phyloP scores from a whole-genome alignment of 306 rosid species.

The Crataegus laevigata region DNA sequence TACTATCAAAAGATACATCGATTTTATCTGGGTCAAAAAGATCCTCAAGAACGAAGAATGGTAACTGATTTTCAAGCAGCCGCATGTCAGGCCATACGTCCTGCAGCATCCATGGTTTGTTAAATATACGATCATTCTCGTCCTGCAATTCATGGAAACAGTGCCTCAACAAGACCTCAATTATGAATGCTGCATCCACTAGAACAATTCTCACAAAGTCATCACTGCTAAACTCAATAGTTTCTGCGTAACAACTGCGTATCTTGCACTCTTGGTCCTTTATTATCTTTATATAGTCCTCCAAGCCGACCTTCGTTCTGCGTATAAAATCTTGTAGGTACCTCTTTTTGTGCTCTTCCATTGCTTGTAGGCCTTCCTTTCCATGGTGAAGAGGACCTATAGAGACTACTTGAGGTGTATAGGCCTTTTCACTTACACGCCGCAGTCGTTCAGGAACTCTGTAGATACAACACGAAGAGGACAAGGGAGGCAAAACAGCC shows the following conservation, averaged over 20 bases:
- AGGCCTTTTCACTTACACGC: neutral
- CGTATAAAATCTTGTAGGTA: neutral
- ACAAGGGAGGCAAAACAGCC: slow-evolving; percentile 1
- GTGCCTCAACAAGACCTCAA: slow-evolving; percentile 14
- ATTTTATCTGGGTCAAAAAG: neutral
- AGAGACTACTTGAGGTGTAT: neutral
- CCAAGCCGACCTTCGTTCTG: neutral
- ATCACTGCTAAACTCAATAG: slow-evolving; percentile 5
- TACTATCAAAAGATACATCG: neutral
- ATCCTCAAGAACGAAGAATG: slow-evolving; percentile 13
- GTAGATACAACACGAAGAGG: neutral
- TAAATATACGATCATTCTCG: slow-evolving; percentile 12
- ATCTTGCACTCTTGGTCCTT: neutral
- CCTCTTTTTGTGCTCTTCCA: neutral
- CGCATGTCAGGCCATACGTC: slow-evolving; percentile 17
- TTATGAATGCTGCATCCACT: slow-evolving; percentile 21
- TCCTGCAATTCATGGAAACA: neutral
- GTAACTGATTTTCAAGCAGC: slow-evolving; percentile 36
- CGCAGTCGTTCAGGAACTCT: slow-evolving; percentile 12
- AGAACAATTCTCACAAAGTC: slow-evolving; percentile 18
- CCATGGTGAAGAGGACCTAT: slow-evolving; percentile 3
- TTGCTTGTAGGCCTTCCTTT: neutral
- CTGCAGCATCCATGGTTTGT: slow-evolving; percentile 19
- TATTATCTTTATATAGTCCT: neutral
- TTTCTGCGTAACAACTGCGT: slow-evolving; percentile 6